Evolutionary conservation across 192 early-diverging fungal genomes (phyloP).

Genomic region (Cetraspora pellucida): DNA sequence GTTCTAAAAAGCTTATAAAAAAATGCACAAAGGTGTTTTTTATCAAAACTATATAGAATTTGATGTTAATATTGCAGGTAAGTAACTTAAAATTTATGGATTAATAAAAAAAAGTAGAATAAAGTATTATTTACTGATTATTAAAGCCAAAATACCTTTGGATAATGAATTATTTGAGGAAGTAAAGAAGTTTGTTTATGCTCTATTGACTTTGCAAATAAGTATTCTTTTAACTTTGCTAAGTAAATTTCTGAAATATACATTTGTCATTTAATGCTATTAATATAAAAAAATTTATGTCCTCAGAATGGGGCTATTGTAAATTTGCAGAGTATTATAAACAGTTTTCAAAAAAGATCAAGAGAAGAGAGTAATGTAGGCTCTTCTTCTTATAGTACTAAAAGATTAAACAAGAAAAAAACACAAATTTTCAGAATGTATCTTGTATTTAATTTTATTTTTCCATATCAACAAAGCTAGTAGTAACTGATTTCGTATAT

Average conservation of each 20-base stretch:
- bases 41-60: slow-evolving; percentile 29
- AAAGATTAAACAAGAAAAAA: slow-evolving; percentile 1
- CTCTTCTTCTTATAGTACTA: not conserved
- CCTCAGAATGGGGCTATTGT: not conserved
- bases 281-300: not conserved
- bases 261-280: not conserved
- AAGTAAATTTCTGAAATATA: not conserved
- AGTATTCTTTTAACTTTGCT: not conserved
- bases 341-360: slow-evolving; percentile 23
- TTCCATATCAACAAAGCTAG: no score
- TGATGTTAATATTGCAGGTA: slow-evolving; percentile 22
- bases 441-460: no score
- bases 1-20: not conserved
- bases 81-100: no score
- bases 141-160: slow-evolving; percentile 18
- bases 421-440: no score
- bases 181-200: slow-evolving; percentile 10
- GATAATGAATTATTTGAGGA: slow-evolving; percentile 12
- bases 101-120: not conserved
- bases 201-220: slow-evolving; percentile 16
- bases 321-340: slow-evolving; percentile 14
- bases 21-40: not conserved
- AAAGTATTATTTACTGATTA: slow-evolving; percentile 5
- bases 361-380: not conserved
- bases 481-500: no score